These are phyloP conservation scores for Diplodia mutila DNA, from an alignment of 2,329 filamentous ascomycete species.

Conservation along the genomic window DNA sequence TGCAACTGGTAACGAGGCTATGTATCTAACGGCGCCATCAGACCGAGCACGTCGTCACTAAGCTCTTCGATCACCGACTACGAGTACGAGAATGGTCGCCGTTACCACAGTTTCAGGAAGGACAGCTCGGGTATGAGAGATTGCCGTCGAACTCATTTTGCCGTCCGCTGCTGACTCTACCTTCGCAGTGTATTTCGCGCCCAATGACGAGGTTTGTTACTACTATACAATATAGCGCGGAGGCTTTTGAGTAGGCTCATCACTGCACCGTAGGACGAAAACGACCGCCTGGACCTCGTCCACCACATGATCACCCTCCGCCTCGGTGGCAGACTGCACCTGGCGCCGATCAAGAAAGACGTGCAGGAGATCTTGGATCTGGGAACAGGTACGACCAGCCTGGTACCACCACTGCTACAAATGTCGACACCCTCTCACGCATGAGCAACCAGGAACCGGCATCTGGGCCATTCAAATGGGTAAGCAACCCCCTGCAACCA, in stretches of 20 bases:
- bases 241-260: neutral
- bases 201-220: neutral
- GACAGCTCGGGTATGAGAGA: neutral
- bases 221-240: neutral
- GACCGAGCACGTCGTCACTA: constrained; percentile 6
- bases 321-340: constrained; percentile 27
- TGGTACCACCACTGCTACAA: neutral
- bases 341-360: constrained; percentile 28
- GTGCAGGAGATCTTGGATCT: constrained; percentile 32
- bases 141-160: too few species aligned
- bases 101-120: constrained; percentile 35
- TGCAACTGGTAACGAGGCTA: neutral
- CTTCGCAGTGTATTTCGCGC: neutral
- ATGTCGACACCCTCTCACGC: neutral
- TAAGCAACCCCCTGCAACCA: neutral
- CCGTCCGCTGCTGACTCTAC: neutral
- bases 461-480: constrained; percentile 33
- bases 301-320: constrained; percentile 17
- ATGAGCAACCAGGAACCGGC: neutral
- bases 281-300: constrained; percentile 19
- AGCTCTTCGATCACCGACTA: constrained; percentile 13
- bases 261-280: neutral
- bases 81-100: constrained; percentile 29
- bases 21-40: neutral
- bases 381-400: constrained; percentile 32